A percentile compares a stretch with the other conserved stretches of the same genome.
These are phyloP conservation scores for Penicillium olsonii DNA, from an alignment of 2,329 filamentous ascomycete genomes.

Conservation along the genomic window DNA sequence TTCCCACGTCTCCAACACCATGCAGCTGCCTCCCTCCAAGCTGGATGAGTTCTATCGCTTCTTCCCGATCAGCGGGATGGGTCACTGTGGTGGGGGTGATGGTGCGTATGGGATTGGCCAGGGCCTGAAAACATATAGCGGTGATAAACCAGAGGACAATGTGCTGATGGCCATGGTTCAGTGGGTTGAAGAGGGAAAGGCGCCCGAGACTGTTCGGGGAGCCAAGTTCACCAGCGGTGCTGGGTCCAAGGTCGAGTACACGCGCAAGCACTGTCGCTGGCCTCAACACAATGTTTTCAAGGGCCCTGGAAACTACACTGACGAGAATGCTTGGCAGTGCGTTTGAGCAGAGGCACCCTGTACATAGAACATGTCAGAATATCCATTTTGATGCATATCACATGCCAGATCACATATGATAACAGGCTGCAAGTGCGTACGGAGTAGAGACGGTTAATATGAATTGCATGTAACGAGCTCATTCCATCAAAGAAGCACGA, in stretches of 20 bases:
- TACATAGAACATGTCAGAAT: neutral
- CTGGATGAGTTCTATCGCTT: slow-evolving; percentile 49
- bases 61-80: slow-evolving; percentile 58
- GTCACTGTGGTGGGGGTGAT: slow-evolving; percentile 50
- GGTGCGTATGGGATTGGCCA: slow-evolving; percentile 47
- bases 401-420: neutral
- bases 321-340: slow-evolving; percentile 38
- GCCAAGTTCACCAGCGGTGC: slow-evolving; percentile 47
- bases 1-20: slow-evolving; percentile 43
- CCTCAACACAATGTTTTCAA: slow-evolving; percentile 35
- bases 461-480: too few species aligned
- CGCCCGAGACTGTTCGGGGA: slow-evolving; percentile 43
- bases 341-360: slow-evolving; percentile 14
- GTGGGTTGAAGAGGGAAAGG: slow-evolving; percentile 51
- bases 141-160: slow-evolving; percentile 44
- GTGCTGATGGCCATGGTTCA: slow-evolving; percentile 52
- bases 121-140: slow-evolving; percentile 21
- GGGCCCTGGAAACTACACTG: slow-evolving; percentile 34
- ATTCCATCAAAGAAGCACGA: neutral
- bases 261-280: slow-evolving; percentile 50
- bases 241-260: slow-evolving; percentile 45
- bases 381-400: neutral
- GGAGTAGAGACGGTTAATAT: too few species aligned
- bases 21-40: slow-evolving; percentile 34
- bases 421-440: too few species aligned